Evolutionary conservation across 129 eudicot species (phyloP), one percentile per base, ranked within the genome.

Genomic region (Sambucus nigra): DNA sequence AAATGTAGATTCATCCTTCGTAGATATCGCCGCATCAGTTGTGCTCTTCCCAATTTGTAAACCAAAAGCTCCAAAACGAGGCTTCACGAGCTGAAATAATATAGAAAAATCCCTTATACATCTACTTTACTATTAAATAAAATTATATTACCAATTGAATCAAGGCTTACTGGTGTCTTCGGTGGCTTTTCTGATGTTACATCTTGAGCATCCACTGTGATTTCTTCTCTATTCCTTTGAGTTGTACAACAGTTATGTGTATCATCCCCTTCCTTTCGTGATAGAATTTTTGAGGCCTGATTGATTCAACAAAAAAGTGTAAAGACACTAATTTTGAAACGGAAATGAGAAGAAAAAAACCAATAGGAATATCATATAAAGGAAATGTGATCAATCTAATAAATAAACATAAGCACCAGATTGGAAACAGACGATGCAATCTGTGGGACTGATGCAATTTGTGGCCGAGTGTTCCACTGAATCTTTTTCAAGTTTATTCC

Each of bases 341-440:
- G 3, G 47, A 29, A 22, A 46, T 29, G 25, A 28, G 18, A 42
- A 26, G 9, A 7, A 46, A 62, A 51, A 15, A 59, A 53, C 22
- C 5, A 44, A 22, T 25, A 46, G 39, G 38, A 28, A 53, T 21
- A 50, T 18, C 9, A 52, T 0, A 17, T 18, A 63, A 67, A 10
- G 33, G 29, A 45, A 53, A 7, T 17, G 44, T 17, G 56, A 51
- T 23, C 16, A 22, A 39, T 25, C 44, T 32, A 62, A 27, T 42
- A 45, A 57, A 35, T n/a, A n/a, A n/a, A n/a, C n/a, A 67, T 51
- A 62, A 57, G 72, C 69, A 81, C 81, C 92, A 85, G 69, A 81
- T 64, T 82, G 53, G 88, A 79, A 59, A 91, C 85, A 60, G 94
- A 81, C 24, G 98, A 79, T 54, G 94, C 83, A 56, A 80, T 53